These are phyloP conservation scores for Fusarium ramigenum DNA, from an alignment of 2,329 filamentous ascomycete genomes.

Conservation along the genomic window DNA sequence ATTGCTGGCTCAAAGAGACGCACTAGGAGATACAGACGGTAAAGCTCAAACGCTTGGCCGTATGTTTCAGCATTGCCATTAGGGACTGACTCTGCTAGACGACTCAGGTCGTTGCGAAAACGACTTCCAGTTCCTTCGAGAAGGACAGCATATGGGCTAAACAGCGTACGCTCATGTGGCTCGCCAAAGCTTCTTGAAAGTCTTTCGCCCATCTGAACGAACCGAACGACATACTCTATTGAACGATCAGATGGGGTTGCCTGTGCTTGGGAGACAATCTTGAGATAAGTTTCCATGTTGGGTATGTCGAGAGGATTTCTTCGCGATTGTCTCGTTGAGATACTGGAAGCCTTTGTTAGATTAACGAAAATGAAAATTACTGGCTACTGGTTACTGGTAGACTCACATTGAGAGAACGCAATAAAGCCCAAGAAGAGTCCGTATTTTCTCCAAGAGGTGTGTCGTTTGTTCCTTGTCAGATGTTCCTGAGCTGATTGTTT, in stretches of 20 bases:
- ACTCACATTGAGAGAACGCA: slow-evolving; percentile 53
- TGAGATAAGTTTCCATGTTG: slow-evolving; percentile 48
- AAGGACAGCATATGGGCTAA: slow-evolving; percentile 45
- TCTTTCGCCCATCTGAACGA: slow-evolving; percentile 49
- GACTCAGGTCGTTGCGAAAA: slow-evolving; percentile 47
- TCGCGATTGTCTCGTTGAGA: slow-evolving; percentile 50
- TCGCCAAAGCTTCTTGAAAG: slow-evolving; percentile 48
- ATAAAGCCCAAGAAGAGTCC: slow-evolving; percentile 52
- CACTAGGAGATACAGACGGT: slow-evolving; percentile 50
- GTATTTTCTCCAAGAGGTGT: slow-evolving; percentile 50
- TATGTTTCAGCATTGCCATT: slow-evolving; percentile 8
- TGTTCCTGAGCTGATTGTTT: slow-evolving; percentile 12
- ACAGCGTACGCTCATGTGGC: slow-evolving; percentile 41
- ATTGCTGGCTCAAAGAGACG: slow-evolving; percentile 53
- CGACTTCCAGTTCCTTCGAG: slow-evolving; percentile 47
- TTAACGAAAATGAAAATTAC: too few species aligned
- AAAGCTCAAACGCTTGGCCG: slow-evolving; percentile 40
- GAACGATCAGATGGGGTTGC: slow-evolving; percentile 45
- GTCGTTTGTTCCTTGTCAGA: slow-evolving; percentile 30
- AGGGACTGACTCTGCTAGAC: slow-evolving; percentile 44
- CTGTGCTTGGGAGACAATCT: slow-evolving; percentile 41
- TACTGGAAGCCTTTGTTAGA: slow-evolving; percentile 39
- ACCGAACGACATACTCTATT: slow-evolving; percentile 47
- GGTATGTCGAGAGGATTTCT: slow-evolving; percentile 45
- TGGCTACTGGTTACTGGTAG: not conserved